Base-by-base conservation (phyloP, 139 green algal genomes). In the Chlorella sp. region DNA sequence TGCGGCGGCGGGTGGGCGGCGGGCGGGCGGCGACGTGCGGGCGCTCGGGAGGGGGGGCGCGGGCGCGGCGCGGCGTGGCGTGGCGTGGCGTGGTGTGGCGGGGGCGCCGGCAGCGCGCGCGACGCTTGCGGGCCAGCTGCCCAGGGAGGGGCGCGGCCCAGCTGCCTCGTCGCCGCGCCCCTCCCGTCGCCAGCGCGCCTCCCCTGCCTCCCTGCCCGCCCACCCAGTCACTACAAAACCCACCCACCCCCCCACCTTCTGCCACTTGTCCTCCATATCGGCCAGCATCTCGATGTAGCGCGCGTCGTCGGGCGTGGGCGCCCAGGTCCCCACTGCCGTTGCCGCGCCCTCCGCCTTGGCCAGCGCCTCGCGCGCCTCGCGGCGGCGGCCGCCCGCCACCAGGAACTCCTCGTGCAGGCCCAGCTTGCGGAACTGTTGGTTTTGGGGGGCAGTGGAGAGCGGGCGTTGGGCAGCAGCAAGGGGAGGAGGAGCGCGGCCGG, bases 321-420 rank as follows among this genome's bases (percentile, higher is more conserved):
- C 90, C 90, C 89, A 95, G 1, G 92, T 93, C 73, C 93, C 93
- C 0, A 89, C 87, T 56, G 84, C 80, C 25, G 93, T 97, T 61
- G 53, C 65, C 11, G 89, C 87, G 35, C 91, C 92, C 14, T 64
- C 12, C 0, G 91, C 86, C 17, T 55, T 50, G 35, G 35, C 61
- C 41, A 76, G 83, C 51, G 88, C 88, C 55, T 77, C 77, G 29
- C 79, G 73, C 12, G 88, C 83, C 53, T 74, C 82, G 61, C 82
- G 73, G 79, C 82, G 87, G 60, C 93, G 74, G 6, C 88, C 91
- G 41, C 91, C 93, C n/a, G 77, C 71, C 46, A 97, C 88, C 50
- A 93, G 46, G 62, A 79, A 73, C 73, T 72, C 62, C 73, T 73
- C 73, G 36, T 29, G 66, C 73, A 73, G 66, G 73, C 73, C 73